Base-by-base conservation (phyloP, 2,329 filamentous ascomycete genomes). In the Colletotrichum musae region DNA sequence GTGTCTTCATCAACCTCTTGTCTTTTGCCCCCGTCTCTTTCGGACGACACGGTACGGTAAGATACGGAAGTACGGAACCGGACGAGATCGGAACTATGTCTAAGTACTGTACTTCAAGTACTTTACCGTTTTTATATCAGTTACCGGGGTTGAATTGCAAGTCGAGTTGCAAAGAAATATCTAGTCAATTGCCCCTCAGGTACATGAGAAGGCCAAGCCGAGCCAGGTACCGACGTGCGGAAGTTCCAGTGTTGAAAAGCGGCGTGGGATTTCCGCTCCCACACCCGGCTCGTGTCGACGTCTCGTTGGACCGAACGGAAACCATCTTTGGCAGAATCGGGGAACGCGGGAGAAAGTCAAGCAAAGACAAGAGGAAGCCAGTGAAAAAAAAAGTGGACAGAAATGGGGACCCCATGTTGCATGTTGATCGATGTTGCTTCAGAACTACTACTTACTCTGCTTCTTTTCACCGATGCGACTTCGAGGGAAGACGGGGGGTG, bases 211-310 rank as follows among this genome's bases (percentile, higher is more conserved):
- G 10, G n/a, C 57, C 45, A 59, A 24, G 58, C 47, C 47, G 41
- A 60, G 58, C 18, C n/a, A 52, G 21, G 36, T 43, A 61, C 48
- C 18, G 6, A 36, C 32, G 7, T 7, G 32, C 32, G 43, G 2
- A 21, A 50, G 28, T 48, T 13, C 28, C 16, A 59, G 18, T n/a
- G 28, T 53, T 43, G 26, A 47, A 67, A 70, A 70, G 67, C 67
- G 59, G 67, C 67, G 67, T 67, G 62, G 36, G 51, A 61, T 67
- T 59, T 36, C 32, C 45, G 56, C 56, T 61, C 43, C 60, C 62
- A 50, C 56, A 66, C 62, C 56, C 62, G 58, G 66, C 62, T 60
- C 61, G 62, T 66, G 62, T 69, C 67, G 62, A 61, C 57, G 67
- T 66, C 57, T 67, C 67, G 67, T 70, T 61, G 63, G 67, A 52